These are phyloP conservation scores for Ilyonectria mors-panacis DNA, from an alignment of 2,329 filamentous ascomycete genomes.

Conservation along the genomic window DNA sequence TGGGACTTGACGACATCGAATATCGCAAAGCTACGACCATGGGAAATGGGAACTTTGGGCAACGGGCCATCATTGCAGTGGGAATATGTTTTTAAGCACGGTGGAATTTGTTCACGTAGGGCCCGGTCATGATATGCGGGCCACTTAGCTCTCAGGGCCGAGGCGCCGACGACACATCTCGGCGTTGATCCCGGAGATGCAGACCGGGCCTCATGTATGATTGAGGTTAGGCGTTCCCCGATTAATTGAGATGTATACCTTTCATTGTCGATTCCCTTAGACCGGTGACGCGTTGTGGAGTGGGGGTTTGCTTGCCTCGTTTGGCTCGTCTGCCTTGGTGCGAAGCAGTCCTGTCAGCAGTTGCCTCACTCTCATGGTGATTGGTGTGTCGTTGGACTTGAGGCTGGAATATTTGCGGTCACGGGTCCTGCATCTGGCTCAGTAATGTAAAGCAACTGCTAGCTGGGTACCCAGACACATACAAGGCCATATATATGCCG, in stretches of 20 bases:
- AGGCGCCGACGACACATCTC: slow-evolving; percentile 36
- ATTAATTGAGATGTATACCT: slow-evolving; percentile 60
- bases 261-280: slow-evolving; percentile 26
- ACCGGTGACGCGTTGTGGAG: neutral
- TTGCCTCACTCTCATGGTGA: neutral
- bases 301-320: slow-evolving; percentile 5
- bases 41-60: slow-evolving; percentile 50
- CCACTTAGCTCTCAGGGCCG: slow-evolving; percentile 38
- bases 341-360: neutral
- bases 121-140: slow-evolving; percentile 48
- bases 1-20: slow-evolving; percentile 47
- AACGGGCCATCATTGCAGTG: slow-evolving; percentile 49
- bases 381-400: neutral
- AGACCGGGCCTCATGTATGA: slow-evolving; percentile 59
- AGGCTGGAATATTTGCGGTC: slow-evolving; percentile 3
- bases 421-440: neutral
- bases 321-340: neutral
- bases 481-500: slow-evolving; percentile 6
- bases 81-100: slow-evolving; percentile 52
- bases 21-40: slow-evolving; percentile 48
- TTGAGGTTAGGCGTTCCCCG: slow-evolving; percentile 62
- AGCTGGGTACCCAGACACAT: neutral
- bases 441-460: neutral
- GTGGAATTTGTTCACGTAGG: slow-evolving; percentile 55
- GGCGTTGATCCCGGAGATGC: slow-evolving; percentile 38